These are phyloP conservation scores for Cyberlindnera galapagoensis DNA, from an alignment of 805 yeast genomes.

Conservation along the genomic window DNA sequence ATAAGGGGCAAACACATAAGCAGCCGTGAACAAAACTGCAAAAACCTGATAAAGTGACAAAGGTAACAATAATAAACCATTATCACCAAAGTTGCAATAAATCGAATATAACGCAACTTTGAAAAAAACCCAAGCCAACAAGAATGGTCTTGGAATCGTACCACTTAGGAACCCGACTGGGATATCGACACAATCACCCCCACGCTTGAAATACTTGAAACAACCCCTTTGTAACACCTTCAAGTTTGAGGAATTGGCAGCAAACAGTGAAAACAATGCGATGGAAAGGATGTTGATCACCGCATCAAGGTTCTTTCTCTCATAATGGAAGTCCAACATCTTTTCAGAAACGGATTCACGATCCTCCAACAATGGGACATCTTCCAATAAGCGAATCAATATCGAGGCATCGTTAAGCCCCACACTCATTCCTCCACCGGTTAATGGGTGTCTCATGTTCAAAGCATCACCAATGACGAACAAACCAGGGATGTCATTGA, in stretches of 20 bases:
- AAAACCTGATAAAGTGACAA: slow-evolving; percentile 65
- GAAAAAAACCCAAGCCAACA: slow-evolving; percentile 80
- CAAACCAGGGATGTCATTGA: slow-evolving; percentile 67
- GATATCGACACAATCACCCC: slow-evolving; percentile 70
- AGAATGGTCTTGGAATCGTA: slow-evolving; percentile 64
- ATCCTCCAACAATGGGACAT: slow-evolving; percentile 50
- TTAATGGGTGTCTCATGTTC: slow-evolving; percentile 96
- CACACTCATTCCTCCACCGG: slow-evolving; percentile 99
- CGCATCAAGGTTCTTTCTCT: slow-evolving; percentile 71
- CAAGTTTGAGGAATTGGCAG: slow-evolving; percentile 69
- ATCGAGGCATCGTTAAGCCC: slow-evolving; percentile 81
- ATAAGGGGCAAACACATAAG: slow-evolving; percentile 74
- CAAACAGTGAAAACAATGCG: slow-evolving; percentile 84
- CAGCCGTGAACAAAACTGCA: slow-evolving; percentile 66
- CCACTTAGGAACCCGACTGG: slow-evolving; percentile 87
- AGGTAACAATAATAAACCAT: slow-evolving; percentile 65
- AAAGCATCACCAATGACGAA: slow-evolving; percentile 87
- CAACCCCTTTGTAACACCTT: slow-evolving; percentile 79
- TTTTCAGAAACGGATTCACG: slow-evolving; percentile 49
- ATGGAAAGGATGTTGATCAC: slow-evolving; percentile 87
- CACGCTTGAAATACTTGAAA: slow-evolving; percentile 75
- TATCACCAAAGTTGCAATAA: slow-evolving; percentile 54
- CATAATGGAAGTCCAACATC: slow-evolving; percentile 62
- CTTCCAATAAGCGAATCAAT: slow-evolving; percentile 53
- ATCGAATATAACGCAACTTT: slow-evolving; percentile 85